phyloP scores from a whole-genome alignment of 75 land plant genomes.

The Chamaecyparis obtusa region DNA sequence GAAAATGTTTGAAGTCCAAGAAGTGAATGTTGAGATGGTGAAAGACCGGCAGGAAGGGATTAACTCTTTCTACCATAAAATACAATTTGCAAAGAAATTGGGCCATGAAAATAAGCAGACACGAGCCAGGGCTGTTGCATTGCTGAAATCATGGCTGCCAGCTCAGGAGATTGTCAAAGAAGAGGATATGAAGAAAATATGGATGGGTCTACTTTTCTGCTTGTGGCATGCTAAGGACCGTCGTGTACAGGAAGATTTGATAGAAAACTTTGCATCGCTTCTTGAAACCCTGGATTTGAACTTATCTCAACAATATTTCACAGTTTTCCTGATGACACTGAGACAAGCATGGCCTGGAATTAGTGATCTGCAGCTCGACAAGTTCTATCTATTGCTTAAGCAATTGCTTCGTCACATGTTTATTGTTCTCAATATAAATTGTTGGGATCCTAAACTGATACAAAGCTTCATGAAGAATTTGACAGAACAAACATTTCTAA shows the following conservation, averaged over 20 bases:
- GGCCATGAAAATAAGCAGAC: constrained; percentile 33
- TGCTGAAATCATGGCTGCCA: constrained; percentile 38
- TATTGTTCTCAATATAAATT: constrained; percentile 20
- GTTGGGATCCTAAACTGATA: constrained; percentile 28
- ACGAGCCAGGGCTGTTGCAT: constrained; percentile 36
- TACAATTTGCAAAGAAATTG: constrained; percentile 23
- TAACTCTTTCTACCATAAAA: not conserved
- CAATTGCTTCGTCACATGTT: constrained; percentile 32
- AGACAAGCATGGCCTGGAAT: constrained; percentile 38
- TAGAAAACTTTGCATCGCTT: constrained; percentile 20
- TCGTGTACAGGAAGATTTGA: constrained; percentile 37
- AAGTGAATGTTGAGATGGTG: not conserved
- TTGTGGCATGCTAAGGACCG: constrained; percentile 33
- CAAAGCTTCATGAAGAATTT: constrained; percentile 38
- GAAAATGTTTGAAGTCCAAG: not conserved
- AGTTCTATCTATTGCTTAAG: constrained; percentile 34
- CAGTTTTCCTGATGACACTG: constrained; percentile 30
- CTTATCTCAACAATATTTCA: constrained; percentile 26
- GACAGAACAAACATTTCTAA: constrained; percentile 27
- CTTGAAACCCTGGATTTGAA: constrained; percentile 29
- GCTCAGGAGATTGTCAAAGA: constrained; percentile 32
- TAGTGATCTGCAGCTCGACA: constrained; percentile 27
- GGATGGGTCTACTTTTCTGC: constrained; percentile 53
- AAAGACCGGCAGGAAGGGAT: not conserved
- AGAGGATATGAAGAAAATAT: constrained; percentile 42